A percentile compares a stretch with the other conserved stretches of the same genome.
Evolutionary conservation across 768 basidiomycete species (phyloP).

Genomic region (Panaeolus cyanescens): DNA sequence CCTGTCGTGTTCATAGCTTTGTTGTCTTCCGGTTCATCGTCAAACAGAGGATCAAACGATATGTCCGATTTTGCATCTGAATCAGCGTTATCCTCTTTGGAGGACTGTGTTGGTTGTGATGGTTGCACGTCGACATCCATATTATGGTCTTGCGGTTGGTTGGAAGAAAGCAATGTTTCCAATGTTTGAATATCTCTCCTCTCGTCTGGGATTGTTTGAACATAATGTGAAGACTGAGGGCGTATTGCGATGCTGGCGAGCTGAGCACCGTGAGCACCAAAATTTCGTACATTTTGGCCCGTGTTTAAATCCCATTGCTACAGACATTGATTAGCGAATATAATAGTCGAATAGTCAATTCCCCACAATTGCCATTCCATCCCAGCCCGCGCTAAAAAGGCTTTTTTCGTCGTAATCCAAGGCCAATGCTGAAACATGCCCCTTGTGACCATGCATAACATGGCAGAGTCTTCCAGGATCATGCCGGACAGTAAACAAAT

Average conservation of each 20-base stretch:
- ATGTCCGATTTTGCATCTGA: constrained; percentile 75
- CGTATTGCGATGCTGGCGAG: constrained; percentile 80
- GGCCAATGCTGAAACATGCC: constrained; percentile 83
- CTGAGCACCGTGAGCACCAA: constrained; percentile 82
- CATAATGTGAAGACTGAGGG: constrained; percentile 50
- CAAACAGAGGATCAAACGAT: constrained; percentile 89
- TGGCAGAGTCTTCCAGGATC: constrained; percentile 81
- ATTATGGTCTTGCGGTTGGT: background rate
- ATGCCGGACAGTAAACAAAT: constrained; percentile 91
- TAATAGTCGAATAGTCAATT: background rate
- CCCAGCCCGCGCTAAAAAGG: constrained; percentile 93
- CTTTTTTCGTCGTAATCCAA: constrained; percentile 82
- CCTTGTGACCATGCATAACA: constrained; percentile 73
- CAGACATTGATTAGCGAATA: constrained; percentile 11
- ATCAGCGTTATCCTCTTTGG: constrained; percentile 27
- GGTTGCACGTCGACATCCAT: background rate
- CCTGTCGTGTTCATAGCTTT: constrained; percentile 12
- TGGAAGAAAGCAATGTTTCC: background rate
- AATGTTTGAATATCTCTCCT: background rate
- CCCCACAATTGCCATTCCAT: constrained; percentile 83
- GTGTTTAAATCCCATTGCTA: constrained; percentile 99
- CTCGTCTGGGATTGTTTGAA: constrained; percentile 22
- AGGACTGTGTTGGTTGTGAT: constrained; percentile 12
- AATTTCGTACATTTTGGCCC: constrained; percentile 75
- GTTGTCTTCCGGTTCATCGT: constrained; percentile 51